Conservation (phyloP, 2,329 filamentous ascomycete genomes). For the Epichloe typhina region DNA sequence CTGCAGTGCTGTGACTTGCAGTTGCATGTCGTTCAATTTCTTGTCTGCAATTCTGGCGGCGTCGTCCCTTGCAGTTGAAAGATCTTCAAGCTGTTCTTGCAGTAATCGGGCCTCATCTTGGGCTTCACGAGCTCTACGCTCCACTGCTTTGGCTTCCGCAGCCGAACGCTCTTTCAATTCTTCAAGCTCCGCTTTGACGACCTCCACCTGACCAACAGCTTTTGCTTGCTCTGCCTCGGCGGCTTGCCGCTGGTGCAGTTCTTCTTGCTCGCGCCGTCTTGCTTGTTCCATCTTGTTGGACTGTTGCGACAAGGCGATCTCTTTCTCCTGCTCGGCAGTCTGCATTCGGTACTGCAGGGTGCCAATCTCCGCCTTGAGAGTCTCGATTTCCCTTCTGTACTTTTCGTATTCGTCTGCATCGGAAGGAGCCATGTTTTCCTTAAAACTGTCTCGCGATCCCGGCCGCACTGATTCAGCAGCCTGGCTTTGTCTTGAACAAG, state of each 20-base stretch:
- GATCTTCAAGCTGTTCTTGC: conserved; percentile 72
- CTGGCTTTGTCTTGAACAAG: conserved; percentile 28
- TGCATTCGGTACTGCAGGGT: conserved; percentile 79
- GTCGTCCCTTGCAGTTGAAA: conserved; percentile 50
- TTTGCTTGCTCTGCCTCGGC: conserved; percentile 43
- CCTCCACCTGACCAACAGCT: conserved; percentile 35
- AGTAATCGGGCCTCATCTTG: conserved; percentile 61
- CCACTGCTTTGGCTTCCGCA: conserved; percentile 49
- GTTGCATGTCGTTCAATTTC: conserved; percentile 40
- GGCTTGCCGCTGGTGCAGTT: conserved; percentile 54
- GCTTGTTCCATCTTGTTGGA: conserved; percentile 74
- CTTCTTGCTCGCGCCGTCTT: conserved; percentile 69
- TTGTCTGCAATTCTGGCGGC: conserved; percentile 49
- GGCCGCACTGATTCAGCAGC: conserved; percentile 28
- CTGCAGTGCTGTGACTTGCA: conserved; percentile 33
- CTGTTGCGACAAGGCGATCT: conserved; percentile 64
- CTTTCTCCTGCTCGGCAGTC: conserved; percentile 76
- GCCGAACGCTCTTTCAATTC: conserved; percentile 36
- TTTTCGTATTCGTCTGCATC: conserved; percentile 47
- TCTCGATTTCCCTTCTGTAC: conserved; percentile 50
- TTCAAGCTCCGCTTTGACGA: conserved; percentile 36
- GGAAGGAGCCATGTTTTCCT: conserved; percentile 45
- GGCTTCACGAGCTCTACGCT: conserved; percentile 55
- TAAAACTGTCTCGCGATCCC: conserved; percentile 43
- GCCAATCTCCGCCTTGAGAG: conserved; percentile 79